Conservation (phyloP, 129 eudicot genomes). For the Scalesia atractyloides region DNA sequence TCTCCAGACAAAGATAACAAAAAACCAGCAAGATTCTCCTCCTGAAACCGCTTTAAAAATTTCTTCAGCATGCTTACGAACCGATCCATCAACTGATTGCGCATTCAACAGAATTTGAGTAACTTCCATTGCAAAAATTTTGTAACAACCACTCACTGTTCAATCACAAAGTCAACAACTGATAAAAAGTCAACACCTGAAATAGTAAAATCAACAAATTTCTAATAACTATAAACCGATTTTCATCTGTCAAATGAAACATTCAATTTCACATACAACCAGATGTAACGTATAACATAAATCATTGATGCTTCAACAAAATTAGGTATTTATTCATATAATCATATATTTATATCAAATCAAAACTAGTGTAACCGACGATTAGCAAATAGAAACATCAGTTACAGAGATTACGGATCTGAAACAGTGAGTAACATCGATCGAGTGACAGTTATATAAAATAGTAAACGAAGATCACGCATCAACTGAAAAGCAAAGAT, state of each 20-base stretch:
- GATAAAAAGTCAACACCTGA: slow-evolving; percentile 11
- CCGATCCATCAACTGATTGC: slow-evolving; percentile 73
- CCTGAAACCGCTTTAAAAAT: slow-evolving; percentile 78
- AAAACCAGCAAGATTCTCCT: slow-evolving; percentile 76
- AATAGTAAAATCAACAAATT: not conserved
- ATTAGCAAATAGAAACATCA: not conserved
- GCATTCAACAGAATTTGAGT: slow-evolving; percentile 82
- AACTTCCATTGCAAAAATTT: slow-evolving; percentile 67
- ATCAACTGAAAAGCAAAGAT: not conserved
- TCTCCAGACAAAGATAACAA: slow-evolving; percentile 74
- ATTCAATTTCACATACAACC: no score
- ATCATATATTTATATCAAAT: not conserved
- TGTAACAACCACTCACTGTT: slow-evolving; percentile 27
- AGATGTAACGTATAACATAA: no score
- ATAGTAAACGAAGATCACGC: slow-evolving; percentile 18
- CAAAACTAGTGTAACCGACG: slow-evolving; percentile 7
- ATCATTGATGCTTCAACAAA: not conserved
- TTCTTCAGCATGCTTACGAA: slow-evolving; percentile 87
- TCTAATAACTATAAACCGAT: slow-evolving; percentile 1
- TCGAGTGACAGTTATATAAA: not conserved
- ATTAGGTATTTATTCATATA: not conserved
- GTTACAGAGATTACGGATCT: slow-evolving; percentile 18
- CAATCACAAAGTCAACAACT: slow-evolving; percentile 19
- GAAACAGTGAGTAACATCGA: slow-evolving; percentile 10
- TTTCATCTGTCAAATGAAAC: no score